Evolutionary conservation across 768 basidiomycete species (phyloP), one percentile per base, ranked within the genome.

Genomic region (Phlebiopsis gigantea): DNA sequence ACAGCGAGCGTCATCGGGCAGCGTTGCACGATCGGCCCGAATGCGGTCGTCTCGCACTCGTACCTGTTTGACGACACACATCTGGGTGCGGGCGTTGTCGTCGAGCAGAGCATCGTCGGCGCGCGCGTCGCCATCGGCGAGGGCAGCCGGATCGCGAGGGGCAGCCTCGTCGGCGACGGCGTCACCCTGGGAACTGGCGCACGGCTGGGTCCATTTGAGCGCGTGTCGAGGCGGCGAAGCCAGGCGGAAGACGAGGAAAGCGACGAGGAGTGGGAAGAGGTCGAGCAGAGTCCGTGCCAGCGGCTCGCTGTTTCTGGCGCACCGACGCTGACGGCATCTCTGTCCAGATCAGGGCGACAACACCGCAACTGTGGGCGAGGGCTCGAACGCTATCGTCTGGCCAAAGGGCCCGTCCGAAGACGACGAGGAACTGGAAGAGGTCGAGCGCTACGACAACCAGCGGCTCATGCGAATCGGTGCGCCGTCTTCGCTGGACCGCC

Each of bases 91-190:
- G 79, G 83, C 45, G 87, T 85, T 64, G 73, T 79, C n/a, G 75
- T 98, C 48, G 79, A 84, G 63, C 77, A 82, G 59, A 88, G 90
- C 57, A 93, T 98, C 57, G 70, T 99, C 21, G 96, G 94, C 3
- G 76, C 83, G 22, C 81, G 80, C 9, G 93, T 88, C n/a, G 71
- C 71, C 29, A 78, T 99, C 52, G 82, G 80, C 57, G 85, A 88
- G 57, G 79, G 78, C 44, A 83, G 82, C 54, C 72, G 67, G 5
- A 73, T 99, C n/a, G 80, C 81, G 10, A 76, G 75, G 30, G 96
- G 97, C 0, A 89, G 85, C 61, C 69, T 99, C 60, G 77, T 98
- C 28, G 92, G 85, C 0, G 89, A 94, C 61, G 86, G 81, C 17
- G 93, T 95, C 1, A 74, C 79, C 29, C 69, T 98, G 15, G 95